Evolutionary conservation across 2,329 filamentous ascomycete species (phyloP).

Genomic region (Tothia fuscella): DNA sequence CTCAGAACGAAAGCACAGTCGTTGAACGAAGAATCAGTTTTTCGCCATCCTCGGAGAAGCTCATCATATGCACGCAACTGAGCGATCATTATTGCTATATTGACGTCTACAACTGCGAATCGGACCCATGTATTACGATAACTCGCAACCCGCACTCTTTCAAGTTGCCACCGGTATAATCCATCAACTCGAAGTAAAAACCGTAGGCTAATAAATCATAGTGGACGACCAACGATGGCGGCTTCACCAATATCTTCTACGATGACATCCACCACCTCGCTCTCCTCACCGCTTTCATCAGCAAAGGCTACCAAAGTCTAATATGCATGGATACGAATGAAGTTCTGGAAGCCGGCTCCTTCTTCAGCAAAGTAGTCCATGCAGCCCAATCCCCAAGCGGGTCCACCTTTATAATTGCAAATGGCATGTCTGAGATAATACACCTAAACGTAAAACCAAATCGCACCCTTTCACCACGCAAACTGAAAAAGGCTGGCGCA

Average conservation of each 20-base stretch:
- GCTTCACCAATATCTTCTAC: not conserved
- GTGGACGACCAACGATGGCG: not conserved
- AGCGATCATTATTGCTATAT: not conserved
- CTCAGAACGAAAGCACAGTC: not conserved
- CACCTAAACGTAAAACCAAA: not conserved
- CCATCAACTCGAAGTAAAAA: not conserved
- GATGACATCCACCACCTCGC: not conserved
- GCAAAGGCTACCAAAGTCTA: not conserved
- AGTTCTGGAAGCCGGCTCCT: not conserved
- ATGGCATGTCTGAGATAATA: not conserved
- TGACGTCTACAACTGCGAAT: not conserved
- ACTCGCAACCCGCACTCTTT: not conserved
- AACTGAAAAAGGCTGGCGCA: not conserved
- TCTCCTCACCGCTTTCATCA: not conserved
- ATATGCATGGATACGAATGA: not conserved
- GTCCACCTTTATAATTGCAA: not conserved
- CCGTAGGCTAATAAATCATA: not conserved
- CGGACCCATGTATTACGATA: not conserved
- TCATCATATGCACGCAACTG: not conserved
- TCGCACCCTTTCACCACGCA: not conserved
- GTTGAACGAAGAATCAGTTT: not conserved
- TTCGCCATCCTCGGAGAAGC: not conserved
- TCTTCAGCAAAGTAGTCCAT: not conserved
- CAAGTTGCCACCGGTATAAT: not conserved
- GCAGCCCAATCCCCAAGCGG: not conserved